phyloP scores from a whole-genome alignment of 345 rosid genomes.

The Brassica carinata region DNA sequence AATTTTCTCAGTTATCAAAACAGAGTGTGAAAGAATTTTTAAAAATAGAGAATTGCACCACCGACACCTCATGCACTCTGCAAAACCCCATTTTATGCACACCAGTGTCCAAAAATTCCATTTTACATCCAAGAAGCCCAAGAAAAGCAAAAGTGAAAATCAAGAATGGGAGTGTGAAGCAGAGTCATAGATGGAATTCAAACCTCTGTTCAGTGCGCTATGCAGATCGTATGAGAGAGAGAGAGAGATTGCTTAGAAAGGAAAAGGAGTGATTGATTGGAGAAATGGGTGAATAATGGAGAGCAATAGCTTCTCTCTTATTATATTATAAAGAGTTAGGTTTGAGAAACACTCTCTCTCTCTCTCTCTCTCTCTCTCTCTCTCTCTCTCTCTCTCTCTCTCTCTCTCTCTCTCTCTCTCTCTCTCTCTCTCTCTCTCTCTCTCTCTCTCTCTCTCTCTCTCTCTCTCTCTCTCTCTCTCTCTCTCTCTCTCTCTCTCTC shows the following conservation, averaged over 20 bases:
- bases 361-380: too few relatives aligned
- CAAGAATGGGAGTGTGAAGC: background rate
- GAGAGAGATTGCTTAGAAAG: background rate
- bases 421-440: too few relatives aligned
- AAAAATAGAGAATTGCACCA: conserved; percentile 1
- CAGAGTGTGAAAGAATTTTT: background rate
- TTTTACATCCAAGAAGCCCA: conserved; percentile 2
- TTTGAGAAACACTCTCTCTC: background rate
- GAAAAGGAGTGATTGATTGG: background rate
- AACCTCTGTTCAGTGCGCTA: conserved; percentile 15
- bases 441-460: conserved; percentile 12
- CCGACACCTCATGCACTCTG: conserved; percentile 30
- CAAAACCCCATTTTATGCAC: background rate
- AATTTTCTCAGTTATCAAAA: conserved; percentile 12
- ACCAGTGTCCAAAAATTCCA: background rate
- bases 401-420: too few relatives aligned
- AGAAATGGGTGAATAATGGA: conserved; percentile 1
- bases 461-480: too few relatives aligned
- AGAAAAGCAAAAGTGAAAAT: background rate
- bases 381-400: too few relatives aligned
- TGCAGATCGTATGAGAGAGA: background rate
- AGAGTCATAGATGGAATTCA: conserved; percentile 1
- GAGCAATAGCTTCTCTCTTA: background rate
- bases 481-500: too few relatives aligned
- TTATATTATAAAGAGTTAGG: background rate